Evolutionary conservation across 805 yeast genomes (phyloP), one percentile per base, ranked within the genome.

Genomic region (Kluyveromyces aestuarii): DNA sequence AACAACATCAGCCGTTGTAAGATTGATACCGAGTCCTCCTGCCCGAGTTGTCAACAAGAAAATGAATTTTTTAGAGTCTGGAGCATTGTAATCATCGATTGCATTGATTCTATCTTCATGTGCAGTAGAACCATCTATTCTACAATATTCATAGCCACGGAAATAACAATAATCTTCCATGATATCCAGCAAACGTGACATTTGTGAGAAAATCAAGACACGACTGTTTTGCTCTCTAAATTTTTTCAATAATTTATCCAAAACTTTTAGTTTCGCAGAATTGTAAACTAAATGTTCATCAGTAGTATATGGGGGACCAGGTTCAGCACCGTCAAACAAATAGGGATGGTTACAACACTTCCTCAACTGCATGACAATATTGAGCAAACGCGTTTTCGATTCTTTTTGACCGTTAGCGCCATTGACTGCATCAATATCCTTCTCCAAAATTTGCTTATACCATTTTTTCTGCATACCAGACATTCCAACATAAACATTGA

Each of bases 281-380:
- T 85, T 85, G 64, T 65, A 82, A 35, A 85, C 81, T 62, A 85
- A 72, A 68, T 85, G 95, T 61, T 85, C 93, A 64, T 85, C 95
- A 0, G 91, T 85, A 8, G 93, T 85, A 57, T 72, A 85, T 19
- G 95, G 95, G 17, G 95, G 95, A 11, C 95, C 95, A 0, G 93
- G 93, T 60, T 85, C 95, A 1, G 91, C 93, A 41, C 95, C 95
- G 62, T 85, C 93, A 58, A 85, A 85, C 38, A 85, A 67, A 60
- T 85, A 85, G 13, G 95, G 95, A 67, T 85, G 95, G 58, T 85
- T 85, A 68, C 91, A 85, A 63, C 93, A 85, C 63, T 85, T 85
- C 61, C 93, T 75, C 58, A 85, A 71, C 63, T 85, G 95, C 95
- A 85, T 85, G 44, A 84, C 91, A 55, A 85, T 85, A 62, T 85